A percentile compares a stretch with the other conserved stretches of the same genome.
Conservation (phyloP, 345 rosid species). For the Salix koriyanagi region DNA sequence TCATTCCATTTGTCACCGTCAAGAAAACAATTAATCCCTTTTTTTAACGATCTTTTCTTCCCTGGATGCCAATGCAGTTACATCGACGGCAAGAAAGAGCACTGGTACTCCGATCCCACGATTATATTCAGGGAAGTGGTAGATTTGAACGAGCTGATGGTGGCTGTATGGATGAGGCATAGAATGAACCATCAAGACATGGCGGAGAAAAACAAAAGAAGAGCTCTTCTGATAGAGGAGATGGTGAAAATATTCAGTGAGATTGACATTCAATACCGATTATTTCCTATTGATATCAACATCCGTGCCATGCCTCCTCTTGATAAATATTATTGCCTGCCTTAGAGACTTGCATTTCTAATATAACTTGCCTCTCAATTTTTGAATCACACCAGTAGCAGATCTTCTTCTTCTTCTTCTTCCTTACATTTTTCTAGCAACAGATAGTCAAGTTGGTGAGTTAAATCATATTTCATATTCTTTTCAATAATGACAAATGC, state of each 20-base stretch:
- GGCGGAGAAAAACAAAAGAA: constrained; percentile 52
- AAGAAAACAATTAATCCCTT: background rate
- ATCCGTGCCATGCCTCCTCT: constrained; percentile 41
- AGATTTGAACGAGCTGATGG: constrained; percentile 39
- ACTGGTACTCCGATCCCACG: constrained; percentile 60
- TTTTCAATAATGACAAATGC: no score
- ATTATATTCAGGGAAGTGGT: constrained; percentile 51
- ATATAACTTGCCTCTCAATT: no score
- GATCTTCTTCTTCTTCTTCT: no score
- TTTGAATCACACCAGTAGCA: no score
- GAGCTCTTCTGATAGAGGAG: constrained; percentile 62
- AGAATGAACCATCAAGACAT: constrained; percentile 66
- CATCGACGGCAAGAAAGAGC: constrained; percentile 64
- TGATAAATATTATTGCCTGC: no score
- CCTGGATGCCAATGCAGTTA: constrained; percentile 5
- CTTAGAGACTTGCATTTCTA: no score
- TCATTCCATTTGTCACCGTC: background rate
- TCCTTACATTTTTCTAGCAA: no score
- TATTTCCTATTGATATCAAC: constrained; percentile 66
- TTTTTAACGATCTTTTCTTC: background rate
- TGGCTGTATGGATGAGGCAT: constrained; percentile 68
- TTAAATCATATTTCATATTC: no score
- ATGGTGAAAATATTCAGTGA: constrained; percentile 60
- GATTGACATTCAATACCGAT: constrained; percentile 62
- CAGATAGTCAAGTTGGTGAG: no score